Percentiles rank a stretch among this genome's conserved stretches.
phyloP scores from a whole-genome alignment of 306 rosid species.

The Trifolium subterraneum region DNA sequence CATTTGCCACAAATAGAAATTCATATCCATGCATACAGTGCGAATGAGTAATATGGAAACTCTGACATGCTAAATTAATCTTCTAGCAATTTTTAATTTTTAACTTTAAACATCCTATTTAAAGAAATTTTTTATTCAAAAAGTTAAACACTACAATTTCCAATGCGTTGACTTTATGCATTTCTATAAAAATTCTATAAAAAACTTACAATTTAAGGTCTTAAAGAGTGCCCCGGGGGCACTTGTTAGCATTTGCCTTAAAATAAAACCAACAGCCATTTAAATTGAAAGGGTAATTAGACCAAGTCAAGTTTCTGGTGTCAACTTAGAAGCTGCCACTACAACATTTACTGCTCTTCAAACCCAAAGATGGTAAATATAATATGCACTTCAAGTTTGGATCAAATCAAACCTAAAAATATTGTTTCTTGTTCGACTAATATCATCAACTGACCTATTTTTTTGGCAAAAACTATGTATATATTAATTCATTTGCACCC shows the following conservation, averaged over 20 bases:
- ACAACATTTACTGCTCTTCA: background rate
- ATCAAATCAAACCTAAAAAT: background rate
- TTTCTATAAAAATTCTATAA: too few species aligned
- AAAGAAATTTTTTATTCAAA: too few species aligned
- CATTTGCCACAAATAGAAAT: background rate
- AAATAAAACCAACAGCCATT: background rate
- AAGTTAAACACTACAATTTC: too few species aligned
- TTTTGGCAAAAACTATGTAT: conserved; percentile 6
- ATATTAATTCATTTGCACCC: conserved; percentile 7
- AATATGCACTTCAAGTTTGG: conserved; percentile 9
- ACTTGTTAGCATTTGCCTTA: too few species aligned
- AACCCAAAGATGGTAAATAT: background rate
- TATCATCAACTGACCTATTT: conserved; percentile 17
- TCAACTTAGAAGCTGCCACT: background rate
- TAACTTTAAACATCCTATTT: too few species aligned
- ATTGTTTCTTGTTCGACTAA: background rate
- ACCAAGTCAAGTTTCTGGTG: background rate
- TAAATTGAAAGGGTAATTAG: background rate
- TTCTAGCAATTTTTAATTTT: background rate
- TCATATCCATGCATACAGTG: background rate
- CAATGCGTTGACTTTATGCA: too few species aligned
- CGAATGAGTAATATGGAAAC: background rate
- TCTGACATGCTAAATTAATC: background rate
- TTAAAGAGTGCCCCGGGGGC: too few species aligned
- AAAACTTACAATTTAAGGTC: too few species aligned